Evolutionary conservation across 1,139 yeast genomes (phyloP), one percentile per base, ranked within the genome.

Genomic region (Tardiomyces blankii): DNA sequence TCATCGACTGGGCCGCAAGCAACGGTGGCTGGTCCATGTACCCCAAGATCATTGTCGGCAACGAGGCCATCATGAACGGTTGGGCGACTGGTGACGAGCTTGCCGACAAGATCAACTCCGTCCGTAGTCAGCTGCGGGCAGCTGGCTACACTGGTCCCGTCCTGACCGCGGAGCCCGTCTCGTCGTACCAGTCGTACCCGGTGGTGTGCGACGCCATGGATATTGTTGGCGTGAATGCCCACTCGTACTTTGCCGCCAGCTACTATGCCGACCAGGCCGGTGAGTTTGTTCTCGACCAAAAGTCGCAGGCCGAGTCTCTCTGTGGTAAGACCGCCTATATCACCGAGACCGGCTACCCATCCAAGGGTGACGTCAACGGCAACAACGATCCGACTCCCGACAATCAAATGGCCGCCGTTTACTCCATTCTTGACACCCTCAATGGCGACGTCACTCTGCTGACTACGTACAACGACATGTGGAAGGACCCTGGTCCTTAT

Each of bases 301-400:
- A 78, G 50, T 62, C 61, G 23, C 66, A 65, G 18, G 44, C 38
- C 21, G 35, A 21, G 39, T 27, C 42, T 18, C 66, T 72, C 41
- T 66, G 70, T 51, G 55, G 58, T 44, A 59, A 65, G 51, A 69
- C 69, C 48, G 72, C 75, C 25, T 69, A 73, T 33, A 63, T 72
- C 39, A 81, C 94, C 14, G 96, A 88, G 66, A 86, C 96, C 3
- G 96, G 96, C 38, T 88, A 85, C 63, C 96, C 96, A 52, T 78
- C 81, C 53, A 67, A 71, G 40, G 96, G 96, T 54, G 62, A 63
- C 49, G 67, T 72, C 46, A 79, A 85, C 59, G 96, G 96, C 47
- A 66, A 66, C 43, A 84, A 88, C 56, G 75, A 78, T 30, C 96
- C 96, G 47, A 65, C 79, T 35, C 60, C 66, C 2, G 83, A 62